Evolutionary conservation across 2,329 filamentous ascomycete species (phyloP).

Genomic region (Verticillium zaregamsianum): DNA sequence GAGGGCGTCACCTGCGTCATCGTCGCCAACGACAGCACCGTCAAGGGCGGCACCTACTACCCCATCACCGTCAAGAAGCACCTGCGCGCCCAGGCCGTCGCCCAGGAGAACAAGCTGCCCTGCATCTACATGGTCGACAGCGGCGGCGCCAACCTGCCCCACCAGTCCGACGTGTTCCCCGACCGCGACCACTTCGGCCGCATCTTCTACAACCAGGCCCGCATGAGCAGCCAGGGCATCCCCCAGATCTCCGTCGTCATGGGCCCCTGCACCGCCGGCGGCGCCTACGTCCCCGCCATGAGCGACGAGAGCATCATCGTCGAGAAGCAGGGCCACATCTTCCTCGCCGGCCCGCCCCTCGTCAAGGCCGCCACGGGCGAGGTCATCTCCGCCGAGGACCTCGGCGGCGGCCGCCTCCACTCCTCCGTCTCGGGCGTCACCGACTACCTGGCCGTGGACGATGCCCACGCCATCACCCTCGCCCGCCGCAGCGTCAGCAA

Average conservation of each 20-base stretch:
- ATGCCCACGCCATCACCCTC: slow-evolving; percentile 84
- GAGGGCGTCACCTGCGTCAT: slow-evolving; percentile 90
- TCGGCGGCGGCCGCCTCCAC: slow-evolving; percentile 87
- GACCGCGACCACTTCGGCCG: slow-evolving; percentile 93
- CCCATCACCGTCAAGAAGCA: slow-evolving; percentile 98
- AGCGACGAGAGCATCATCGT: slow-evolving; percentile 97
- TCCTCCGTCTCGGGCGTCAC: slow-evolving; percentile 88
- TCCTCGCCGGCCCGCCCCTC: slow-evolving; percentile 87
- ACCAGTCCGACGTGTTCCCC: slow-evolving; percentile 94
- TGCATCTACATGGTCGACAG: slow-evolving; percentile 97
- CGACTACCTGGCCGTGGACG: slow-evolving; percentile 91
- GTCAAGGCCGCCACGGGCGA: slow-evolving; percentile 97
- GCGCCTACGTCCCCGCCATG: slow-evolving; percentile 96
- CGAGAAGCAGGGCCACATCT: slow-evolving; percentile 92
- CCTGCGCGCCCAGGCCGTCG: slow-evolving; percentile 84
- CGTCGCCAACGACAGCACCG: slow-evolving; percentile 92
- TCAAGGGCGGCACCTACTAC: slow-evolving; percentile 96
- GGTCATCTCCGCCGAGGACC: slow-evolving; percentile 82
- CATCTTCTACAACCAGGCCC: slow-evolving; percentile 97
- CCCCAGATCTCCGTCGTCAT: slow-evolving; percentile 95
- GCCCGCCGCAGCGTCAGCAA: slow-evolving; percentile 81
- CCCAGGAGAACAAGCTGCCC: slow-evolving; percentile 75
- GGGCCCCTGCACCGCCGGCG: slow-evolving; percentile 94
- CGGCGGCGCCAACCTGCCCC: slow-evolving; percentile 88
- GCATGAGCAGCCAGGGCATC: slow-evolving; percentile 85